Base-by-base conservation (phyloP, 805 yeast species). In the Sungouiozyma ichnusensis region DNA sequence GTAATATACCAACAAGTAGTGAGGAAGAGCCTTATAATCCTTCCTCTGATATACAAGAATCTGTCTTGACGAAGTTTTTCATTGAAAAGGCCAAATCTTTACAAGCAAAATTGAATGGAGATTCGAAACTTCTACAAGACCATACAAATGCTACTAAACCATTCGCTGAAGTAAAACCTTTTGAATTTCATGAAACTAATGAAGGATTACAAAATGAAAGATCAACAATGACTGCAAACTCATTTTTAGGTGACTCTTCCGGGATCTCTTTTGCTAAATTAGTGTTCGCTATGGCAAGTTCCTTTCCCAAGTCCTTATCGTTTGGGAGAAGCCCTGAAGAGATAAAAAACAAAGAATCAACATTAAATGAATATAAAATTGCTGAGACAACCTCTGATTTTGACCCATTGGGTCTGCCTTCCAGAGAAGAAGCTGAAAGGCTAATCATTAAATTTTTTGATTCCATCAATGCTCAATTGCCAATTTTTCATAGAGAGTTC, bases 391-490 rank as follows among this genome's bases (percentile, higher is more conserved):
- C 50, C 7, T 35, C 43, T 8, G 47, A 48, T 32, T 49, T 50
- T 24, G 55, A 61, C 35, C 44, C 53, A 2, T 37, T 53, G 4
- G 48, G 46, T 40, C 64, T 88, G 17, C 92, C 94, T 1, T 72
- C 83, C 1, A 85, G 84, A 51, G 65, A 68, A 17, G 72, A 77
- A 27, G 95, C 96, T 0, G 77, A 81, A 52, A 67, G 69, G 39
- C 70, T 83, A 36, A 54, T 86, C 7, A 70, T 76, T 32, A 67
- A 75, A 2, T 86, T 73, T 57, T 88, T 88, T 55, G 76, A 82
- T 16, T 87, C 82, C 52, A 75, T 88, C 14, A 87, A 88, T 56
- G 69, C 94, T 2, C 95, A 86, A 58, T 60, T 85, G 20, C 96
- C 97, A 0, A 70, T 88, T 3, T 62, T 87, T 38, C 95, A 88